phyloP scores from a whole-genome alignment of 2,329 filamentous ascomycete species.

The Trichothecium roseum region DNA sequence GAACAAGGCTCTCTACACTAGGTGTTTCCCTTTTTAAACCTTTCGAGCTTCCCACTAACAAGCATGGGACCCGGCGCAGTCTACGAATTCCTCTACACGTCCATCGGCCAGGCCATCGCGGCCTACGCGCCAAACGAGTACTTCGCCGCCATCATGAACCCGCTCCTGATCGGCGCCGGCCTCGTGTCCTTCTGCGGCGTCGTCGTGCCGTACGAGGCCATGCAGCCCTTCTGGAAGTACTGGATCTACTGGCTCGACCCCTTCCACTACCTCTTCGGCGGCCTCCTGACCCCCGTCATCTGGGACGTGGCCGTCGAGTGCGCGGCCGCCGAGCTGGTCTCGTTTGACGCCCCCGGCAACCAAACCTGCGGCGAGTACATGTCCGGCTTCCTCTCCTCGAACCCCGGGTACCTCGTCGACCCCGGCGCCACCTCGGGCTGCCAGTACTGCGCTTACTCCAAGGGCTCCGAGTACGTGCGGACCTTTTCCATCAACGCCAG shows the following conservation, averaged over 20 bases:
- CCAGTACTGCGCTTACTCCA: conserved; percentile 44
- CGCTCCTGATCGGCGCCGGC: conserved; percentile 27
- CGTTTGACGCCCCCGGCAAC: conserved; percentile 31
- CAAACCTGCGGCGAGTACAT: conserved; percentile 47
- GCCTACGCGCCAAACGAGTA: conserved; percentile 39
- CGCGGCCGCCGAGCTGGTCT: conserved; percentile 30
- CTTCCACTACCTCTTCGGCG: conserved; percentile 44
- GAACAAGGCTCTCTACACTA: too few species aligned
- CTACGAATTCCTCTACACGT: conserved; percentile 29
- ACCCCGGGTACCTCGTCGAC: conserved; percentile 39
- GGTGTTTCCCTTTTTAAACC: too few species aligned
- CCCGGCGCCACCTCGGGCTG: conserved; percentile 41
- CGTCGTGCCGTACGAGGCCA: conserved; percentile 48
- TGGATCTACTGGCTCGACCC: conserved; percentile 45
- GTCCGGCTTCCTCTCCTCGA: conserved; percentile 34
- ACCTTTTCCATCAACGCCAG: conserved; percentile 45
- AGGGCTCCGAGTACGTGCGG: conserved; percentile 44
- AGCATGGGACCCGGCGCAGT: too few species aligned
- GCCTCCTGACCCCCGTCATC: conserved; percentile 34
- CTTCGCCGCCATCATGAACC: conserved; percentile 36
- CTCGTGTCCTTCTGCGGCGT: conserved; percentile 58
- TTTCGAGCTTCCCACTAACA: too few species aligned
- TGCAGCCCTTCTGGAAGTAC: conserved; percentile 53
- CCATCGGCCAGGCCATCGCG: conserved; percentile 31
- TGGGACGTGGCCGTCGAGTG: conserved; percentile 33